Base-by-base conservation (phyloP, 805 yeast genomes). In the Barnettozyma botsteinii region DNA sequence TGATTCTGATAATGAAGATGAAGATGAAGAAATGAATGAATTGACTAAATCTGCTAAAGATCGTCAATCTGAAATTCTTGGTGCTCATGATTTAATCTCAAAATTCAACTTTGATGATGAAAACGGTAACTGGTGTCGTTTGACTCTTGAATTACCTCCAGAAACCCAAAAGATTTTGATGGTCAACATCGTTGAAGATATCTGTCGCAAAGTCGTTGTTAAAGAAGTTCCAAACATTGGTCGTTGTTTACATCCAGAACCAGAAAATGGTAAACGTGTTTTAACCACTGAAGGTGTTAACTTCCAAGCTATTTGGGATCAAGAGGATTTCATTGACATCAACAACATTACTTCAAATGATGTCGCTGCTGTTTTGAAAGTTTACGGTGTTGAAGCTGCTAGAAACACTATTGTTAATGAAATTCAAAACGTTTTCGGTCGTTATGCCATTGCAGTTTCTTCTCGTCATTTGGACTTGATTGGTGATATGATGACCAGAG, bases 401-500 rank as follows among this genome's bases (percentile, higher is more conserved):
- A 79, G 98, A 65, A 87, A 88, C 64, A 93, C 98, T 25, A 85
- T 93, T 69, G 98, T 88, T 23, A 82, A 86, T 56, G 99, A 93
- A 72, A 85, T 93, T 62, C 84, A 85, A 66, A 85, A 86, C 54
- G 99, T 93, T 54, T 93, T 93, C 77, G 86, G 87, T 45, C 88
- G 94, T 39, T 93, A 93, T 65, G 98, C 98, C 56, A 93, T 93
- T 59, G 69, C 88, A 44, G 98, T 93, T 44, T 83, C 93, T 41
- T 70, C 78, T 39, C 86, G 98, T 64, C 99, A 93, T 69, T 78
- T 93, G 67, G 98, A 93, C 60, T 77, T 93, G 62, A 82, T 93
- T 63, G 99, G 95, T 49, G 99, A 93, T 65, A 85, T 86, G 87
- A 93, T 93, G 99, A 93, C 99, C 5, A 80, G 98, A 65, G 98